These are phyloP conservation scores for Amauroascus verrucosus DNA, from an alignment of 2,329 filamentous ascomycete species.

Conservation along the genomic window DNA sequence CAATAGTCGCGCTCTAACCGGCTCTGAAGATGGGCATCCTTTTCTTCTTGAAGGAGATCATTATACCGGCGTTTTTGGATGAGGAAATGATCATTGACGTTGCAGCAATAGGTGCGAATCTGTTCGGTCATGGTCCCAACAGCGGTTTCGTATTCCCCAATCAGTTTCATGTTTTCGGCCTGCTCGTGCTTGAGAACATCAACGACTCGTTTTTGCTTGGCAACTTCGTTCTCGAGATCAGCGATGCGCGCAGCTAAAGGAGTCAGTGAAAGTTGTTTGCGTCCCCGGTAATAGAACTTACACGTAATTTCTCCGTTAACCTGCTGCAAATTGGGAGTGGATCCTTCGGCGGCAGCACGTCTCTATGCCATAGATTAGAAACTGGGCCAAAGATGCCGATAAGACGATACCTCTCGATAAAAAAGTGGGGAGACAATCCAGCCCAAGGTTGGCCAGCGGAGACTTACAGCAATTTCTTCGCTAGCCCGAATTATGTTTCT, in stretches of 20 bases:
- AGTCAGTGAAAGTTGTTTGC: background rate
- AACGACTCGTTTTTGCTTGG: slow-evolving; percentile 35
- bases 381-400: background rate
- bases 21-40: slow-evolving; percentile 40
- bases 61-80: slow-evolving; percentile 42
- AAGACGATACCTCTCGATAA: no score
- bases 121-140: slow-evolving; percentile 42
- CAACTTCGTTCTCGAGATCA: slow-evolving; percentile 40
- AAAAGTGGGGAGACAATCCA: no score
- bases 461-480: slow-evolving; percentile 40
- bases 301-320: slow-evolving; percentile 36
- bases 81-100: slow-evolving; percentile 40
- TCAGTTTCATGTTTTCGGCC: slow-evolving; percentile 38
- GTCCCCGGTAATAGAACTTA: slow-evolving; percentile 18
- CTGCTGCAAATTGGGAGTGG: slow-evolving; percentile 33
- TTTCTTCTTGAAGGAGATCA: slow-evolving; percentile 41
- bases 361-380: slow-evolving; percentile 25
- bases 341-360: slow-evolving; percentile 34
- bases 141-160: slow-evolving; percentile 39
- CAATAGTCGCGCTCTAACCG: slow-evolving; percentile 42
- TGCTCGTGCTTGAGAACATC: slow-evolving; percentile 39
- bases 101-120: slow-evolving; percentile 42
- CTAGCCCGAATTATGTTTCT: slow-evolving; percentile 41
- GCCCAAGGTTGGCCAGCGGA: no score
- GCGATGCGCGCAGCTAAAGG: slow-evolving; percentile 38